Base-by-base conservation (phyloP, 306 rosid species). In the Quercus robur region DNA sequence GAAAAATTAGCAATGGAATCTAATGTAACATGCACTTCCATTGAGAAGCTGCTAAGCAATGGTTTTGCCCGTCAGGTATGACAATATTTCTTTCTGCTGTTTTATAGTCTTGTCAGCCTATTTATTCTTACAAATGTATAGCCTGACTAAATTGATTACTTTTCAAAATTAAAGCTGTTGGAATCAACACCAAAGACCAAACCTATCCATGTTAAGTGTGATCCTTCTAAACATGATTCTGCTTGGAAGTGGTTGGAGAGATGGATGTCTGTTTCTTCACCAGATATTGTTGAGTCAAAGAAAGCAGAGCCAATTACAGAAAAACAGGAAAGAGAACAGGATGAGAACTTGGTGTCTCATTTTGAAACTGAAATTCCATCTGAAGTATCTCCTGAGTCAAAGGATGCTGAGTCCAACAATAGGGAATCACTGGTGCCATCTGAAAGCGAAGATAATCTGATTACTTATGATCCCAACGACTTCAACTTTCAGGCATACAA, bases 221-320 rank as follows among this genome's bases (percentile, higher is more conserved):
- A 88, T 78, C 93, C 98, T 81, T 89, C 90, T 52, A 93, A 96
- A 85, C 78, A 86, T 10, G 93, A 92, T 79, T 91, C 99, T 82
- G 94, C 94, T 71, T 96, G 98, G 99, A 88, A 85, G 76, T 96
- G 99, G 99, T 80, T 96, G 90, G 99, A 96, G 89, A 92, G 94
- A 77, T 96, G 99, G 99, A 90, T 89, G 90, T 74, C 93, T 74
- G 90, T 85, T 51, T 82, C 94, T 70, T 75, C 92, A 13, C 71
- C 54, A 70, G 88, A 85, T 80, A 49, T 74, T 78, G 84, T 71
- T 14, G 89, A 88, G 80, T 30, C 77, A 31, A 80, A 79, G 52
- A 77, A 87, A 33, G 70, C 73, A 46, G 85, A 68, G 72, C 13
- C 76, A 61, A 17, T 26, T 70, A 19, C 85, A 55, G 91, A 87